Conservation (phyloP, 1,284 basidiomycete genomes). For the Lentinus polychrous region DNA sequence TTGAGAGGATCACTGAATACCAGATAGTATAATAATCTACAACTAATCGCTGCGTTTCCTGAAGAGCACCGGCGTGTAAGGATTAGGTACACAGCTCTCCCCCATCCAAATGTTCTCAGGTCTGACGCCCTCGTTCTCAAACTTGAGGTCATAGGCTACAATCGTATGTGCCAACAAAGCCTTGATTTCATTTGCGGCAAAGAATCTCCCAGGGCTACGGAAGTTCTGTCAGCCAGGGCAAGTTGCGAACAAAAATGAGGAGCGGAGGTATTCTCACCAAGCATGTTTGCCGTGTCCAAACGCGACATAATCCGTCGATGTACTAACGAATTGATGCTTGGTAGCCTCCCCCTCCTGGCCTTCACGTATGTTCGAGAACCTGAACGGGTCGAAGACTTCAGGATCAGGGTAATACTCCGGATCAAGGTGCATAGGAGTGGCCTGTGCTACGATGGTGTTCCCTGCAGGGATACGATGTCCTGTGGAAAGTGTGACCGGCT, state of each 20-base stretch:
- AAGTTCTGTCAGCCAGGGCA: not conserved
- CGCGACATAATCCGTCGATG: conserved; percentile 30
- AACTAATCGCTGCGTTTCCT: conserved; percentile 7
- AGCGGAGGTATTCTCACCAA: conserved; percentile 27
- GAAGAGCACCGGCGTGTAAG: conserved; percentile 10
- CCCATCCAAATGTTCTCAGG: conserved; percentile 13
- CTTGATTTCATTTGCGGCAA: conserved; percentile 39
- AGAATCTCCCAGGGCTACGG: conserved; percentile 23
- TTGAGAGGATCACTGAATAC: no score
- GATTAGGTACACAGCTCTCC: conserved; percentile 2
- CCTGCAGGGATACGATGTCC: conserved; percentile 38
- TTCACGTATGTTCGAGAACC: conserved; percentile 35
- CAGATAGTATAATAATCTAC: not conserved
- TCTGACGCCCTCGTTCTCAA: conserved; percentile 23
- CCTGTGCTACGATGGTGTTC: conserved; percentile 33
- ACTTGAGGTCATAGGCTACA: conserved; percentile 38
- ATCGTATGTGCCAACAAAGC: conserved; percentile 36
- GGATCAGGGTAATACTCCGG: conserved; percentile 34
- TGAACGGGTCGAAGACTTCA: conserved; percentile 35
- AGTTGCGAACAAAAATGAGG: not conserved
- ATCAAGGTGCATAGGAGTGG: conserved; percentile 35
- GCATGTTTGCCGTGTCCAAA: conserved; percentile 40
- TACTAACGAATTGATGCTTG: conserved; percentile 29
- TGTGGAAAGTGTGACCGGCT: conserved; percentile 32
- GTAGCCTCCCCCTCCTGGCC: conserved; percentile 18